These are phyloP conservation scores for Otatea glauca DNA, from an alignment of 176 grass and related monocot genomes.

Conservation along the genomic window DNA sequence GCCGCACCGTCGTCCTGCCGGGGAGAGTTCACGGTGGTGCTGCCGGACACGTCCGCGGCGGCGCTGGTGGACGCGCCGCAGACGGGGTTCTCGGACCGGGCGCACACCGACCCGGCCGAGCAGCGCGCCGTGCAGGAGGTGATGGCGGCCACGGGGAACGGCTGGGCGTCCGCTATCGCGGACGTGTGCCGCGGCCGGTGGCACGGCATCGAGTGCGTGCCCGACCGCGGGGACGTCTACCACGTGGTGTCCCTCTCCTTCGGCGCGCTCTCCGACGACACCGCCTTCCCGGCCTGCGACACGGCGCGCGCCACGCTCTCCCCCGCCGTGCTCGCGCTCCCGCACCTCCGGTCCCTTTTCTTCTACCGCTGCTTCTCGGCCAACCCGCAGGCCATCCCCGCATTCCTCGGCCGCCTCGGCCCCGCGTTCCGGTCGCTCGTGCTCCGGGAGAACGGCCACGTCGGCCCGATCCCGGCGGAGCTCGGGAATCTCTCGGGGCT, in stretches of 20 bases:
- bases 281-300: constrained; percentile 86
- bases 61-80: constrained; percentile 57
- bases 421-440: constrained; percentile 71
- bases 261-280: constrained; percentile 95
- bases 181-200: constrained; percentile 93
- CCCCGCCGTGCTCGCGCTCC: constrained; percentile 67
- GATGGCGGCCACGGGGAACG: constrained; percentile 85
- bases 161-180: constrained; percentile 64
- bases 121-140: constrained; percentile 78
- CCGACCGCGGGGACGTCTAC: constrained; percentile 67
- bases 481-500: constrained; percentile 68
- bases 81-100: constrained; percentile 63
- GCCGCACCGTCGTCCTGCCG: neutral
- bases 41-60: constrained; percentile 68
- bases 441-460: constrained; percentile 85
- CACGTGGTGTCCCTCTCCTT: constrained; percentile 91
- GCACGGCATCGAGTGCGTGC: constrained; percentile 97
- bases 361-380: constrained; percentile 91
- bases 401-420: constrained; percentile 70
- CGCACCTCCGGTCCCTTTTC: constrained; percentile 88
- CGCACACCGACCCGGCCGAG: constrained; percentile 72
- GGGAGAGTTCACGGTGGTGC: constrained; percentile 78
- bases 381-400: constrained; percentile 67
- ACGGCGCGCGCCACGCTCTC: constrained; percentile 56
- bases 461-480: constrained; percentile 66